Percentiles rank a stretch among this genome's conserved stretches.
Conservation (phyloP, 495 filamentous ascomycete species). For the Tuber melanosporum region DNA sequence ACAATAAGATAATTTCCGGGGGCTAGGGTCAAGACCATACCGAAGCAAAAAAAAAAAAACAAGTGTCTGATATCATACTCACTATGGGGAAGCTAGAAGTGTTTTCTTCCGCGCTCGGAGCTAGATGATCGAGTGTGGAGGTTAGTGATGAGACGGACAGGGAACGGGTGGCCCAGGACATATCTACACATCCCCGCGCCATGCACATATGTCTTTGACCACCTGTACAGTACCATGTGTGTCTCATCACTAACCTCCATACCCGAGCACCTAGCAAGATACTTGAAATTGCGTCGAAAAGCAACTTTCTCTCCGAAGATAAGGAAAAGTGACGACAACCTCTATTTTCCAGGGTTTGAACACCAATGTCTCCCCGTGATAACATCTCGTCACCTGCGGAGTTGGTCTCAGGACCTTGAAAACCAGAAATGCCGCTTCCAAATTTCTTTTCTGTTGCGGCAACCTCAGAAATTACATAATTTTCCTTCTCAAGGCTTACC, state of each 20-base stretch:
- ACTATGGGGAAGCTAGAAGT: neutral
- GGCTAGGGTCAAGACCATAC: neutral
- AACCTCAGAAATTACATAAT: constrained; percentile 1
- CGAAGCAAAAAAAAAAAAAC: neutral
- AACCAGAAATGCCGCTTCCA: neutral
- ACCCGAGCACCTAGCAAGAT: neutral
- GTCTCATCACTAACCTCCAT: no score
- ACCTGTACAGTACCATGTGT: no score
- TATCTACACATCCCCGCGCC: no score
- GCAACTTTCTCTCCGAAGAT: neutral
- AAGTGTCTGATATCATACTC: neutral
- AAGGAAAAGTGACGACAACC: neutral
- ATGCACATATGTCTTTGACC: no score
- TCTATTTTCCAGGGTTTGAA: neutral
- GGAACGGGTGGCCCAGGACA: no score
- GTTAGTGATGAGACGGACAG: no score
- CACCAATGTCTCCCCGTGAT: neutral
- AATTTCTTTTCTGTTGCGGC: neutral
- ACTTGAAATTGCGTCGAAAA: neutral
- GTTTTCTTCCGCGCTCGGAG: no score
- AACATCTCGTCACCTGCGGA: neutral
- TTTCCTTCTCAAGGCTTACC: neutral
- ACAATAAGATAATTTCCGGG: neutral
- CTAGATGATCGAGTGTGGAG: no score
- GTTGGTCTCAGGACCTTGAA: neutral